phyloP scores from a whole-genome alignment of 352 stramenopile genomes.

The Plasmopara viticola region DNA sequence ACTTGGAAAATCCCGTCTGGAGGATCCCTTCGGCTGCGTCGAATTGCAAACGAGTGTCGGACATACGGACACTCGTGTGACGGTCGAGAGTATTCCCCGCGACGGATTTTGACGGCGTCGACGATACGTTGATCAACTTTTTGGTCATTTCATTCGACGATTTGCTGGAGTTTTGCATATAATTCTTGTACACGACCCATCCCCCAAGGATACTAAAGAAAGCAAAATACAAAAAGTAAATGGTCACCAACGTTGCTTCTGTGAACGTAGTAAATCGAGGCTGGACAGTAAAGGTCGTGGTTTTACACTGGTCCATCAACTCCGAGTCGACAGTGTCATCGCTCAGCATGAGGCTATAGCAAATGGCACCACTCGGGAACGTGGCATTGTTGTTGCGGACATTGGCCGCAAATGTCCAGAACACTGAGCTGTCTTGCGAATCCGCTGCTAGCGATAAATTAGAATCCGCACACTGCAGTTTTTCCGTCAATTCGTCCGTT shows the following conservation, averaged over 20 bases:
- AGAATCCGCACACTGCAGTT: slow-evolving; percentile 41
- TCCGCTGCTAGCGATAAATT: slow-evolving; percentile 48
- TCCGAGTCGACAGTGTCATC: slow-evolving; percentile 25
- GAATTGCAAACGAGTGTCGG: no score
- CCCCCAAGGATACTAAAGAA: slow-evolving; percentile 30
- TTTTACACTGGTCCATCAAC: slow-evolving; percentile 22
- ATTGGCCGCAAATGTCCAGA: slow-evolving; percentile 46
- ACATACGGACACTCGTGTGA: no score
- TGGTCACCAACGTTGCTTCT: slow-evolving; percentile 34
- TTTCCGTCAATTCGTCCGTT: slow-evolving; percentile 14
- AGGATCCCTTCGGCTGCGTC: slow-evolving; percentile 13
- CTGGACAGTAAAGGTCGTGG: slow-evolving; percentile 10
- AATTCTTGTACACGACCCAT: slow-evolving; percentile 18
- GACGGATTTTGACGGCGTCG: no score
- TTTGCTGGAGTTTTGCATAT: no score
- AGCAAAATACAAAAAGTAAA: slow-evolving; percentile 46
- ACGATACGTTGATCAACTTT: no score
- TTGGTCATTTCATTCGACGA: slow-evolving; percentile 20
- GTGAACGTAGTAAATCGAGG: slow-evolving; percentile 55
- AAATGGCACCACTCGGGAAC: slow-evolving; percentile 49
- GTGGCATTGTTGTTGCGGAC: slow-evolving; percentile 67
- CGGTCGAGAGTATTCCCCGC: not conserved
- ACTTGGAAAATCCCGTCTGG: slow-evolving; percentile 46
- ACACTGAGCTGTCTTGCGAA: slow-evolving; percentile 41
- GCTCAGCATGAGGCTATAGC: slow-evolving; percentile 38